Percentiles rank a stretch among this genome's conserved stretches.
Evolutionary conservation across 2,329 filamentous ascomycete species (phyloP).

Genomic region (Trematosphaeria pertusa): DNA sequence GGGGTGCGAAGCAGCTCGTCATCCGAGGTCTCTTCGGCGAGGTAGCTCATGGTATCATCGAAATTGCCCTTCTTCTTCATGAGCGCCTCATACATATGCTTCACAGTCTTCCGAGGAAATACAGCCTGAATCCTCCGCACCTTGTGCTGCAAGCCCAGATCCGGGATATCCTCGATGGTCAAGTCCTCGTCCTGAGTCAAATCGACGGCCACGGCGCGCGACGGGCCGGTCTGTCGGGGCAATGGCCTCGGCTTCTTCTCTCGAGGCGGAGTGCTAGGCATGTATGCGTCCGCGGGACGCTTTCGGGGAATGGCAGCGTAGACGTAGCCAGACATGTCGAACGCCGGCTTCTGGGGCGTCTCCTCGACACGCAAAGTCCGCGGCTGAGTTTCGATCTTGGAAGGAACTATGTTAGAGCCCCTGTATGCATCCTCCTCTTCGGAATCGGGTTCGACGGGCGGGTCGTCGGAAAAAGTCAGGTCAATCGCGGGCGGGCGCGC

Average conservation of each 20-base stretch:
- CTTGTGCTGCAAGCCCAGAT: conserved; percentile 58
- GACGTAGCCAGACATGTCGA: conserved; percentile 34
- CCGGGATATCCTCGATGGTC: conserved; percentile 44
- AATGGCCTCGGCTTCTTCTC: conserved; percentile 33
- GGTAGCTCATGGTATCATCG: conserved; percentile 56
- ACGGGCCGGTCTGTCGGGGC: conserved; percentile 38
- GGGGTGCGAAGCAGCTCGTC: conserved; percentile 45
- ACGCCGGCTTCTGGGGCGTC: conserved; percentile 41
- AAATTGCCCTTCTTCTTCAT: conserved; percentile 59
- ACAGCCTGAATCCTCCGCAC: conserved; percentile 61
- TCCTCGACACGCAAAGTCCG: conserved; percentile 37
- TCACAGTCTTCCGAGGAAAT: conserved; percentile 55
- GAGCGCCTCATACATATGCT: conserved; percentile 59
- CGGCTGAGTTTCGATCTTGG: conserved; percentile 55
- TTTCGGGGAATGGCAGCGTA: conserved; percentile 35
- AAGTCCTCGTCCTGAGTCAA: conserved; percentile 23
- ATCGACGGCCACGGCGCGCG: conserved; percentile 43
- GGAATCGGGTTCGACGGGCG: conserved; percentile 56
- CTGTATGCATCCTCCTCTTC: conserved; percentile 49
- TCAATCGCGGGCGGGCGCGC: conserved; percentile 49
- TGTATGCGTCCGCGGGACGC: conserved; percentile 29
- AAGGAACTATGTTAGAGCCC: conserved; percentile 66
- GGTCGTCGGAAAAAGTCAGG: conserved; percentile 56
- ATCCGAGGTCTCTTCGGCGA: conserved; percentile 31
- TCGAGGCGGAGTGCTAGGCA: conserved; percentile 20